Base-by-base conservation (phyloP, 495 filamentous ascomycete species). In the Lichina pygmaea region DNA sequence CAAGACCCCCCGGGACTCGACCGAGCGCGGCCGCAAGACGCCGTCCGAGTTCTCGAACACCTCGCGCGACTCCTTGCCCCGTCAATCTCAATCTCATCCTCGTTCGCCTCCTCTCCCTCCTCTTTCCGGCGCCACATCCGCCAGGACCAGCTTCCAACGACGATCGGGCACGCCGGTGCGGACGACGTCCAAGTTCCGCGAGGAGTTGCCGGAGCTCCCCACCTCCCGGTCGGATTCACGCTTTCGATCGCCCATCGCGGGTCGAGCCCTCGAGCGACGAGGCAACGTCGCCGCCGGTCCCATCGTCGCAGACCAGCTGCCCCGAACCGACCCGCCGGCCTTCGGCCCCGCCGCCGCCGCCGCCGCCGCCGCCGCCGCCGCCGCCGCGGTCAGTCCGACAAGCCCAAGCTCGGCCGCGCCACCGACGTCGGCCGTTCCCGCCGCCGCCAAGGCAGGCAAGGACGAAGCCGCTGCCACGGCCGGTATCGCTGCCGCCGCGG, bases 111-210 rank as follows among this genome's bases (percentile, higher is more conserved):
- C 24, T 24, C 24, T 24, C 24, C 24, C 24, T 4, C 4, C 24
- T 24, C 24, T 60, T 66, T 12, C 63, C 68, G 0, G 60, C 65
- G 48, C 57, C 53, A 36, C 24, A 24, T 24, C 24, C 24, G 62
- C 60, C 48, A 58, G 58, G 40, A 52, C 49, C 44, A 52, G 43
- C 36, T 50, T 55, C 24, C 43, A 52, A 34, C 47, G 51, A 33
- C 62, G 62, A 34, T 67, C 70, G 8, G 68, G 66, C 10, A 66
- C 66, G 1, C 72, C 84, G 7, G 72, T 74, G 49, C 75, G 83
- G 32, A 81, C 82, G 4, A 79, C 80, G 60, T 92, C 83, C 39
- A 86, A 82, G 42, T 94, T 94, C 64, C 72, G 75, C n/a, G 85
- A 94, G 57, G 84, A 93, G 56, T 70, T 94, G 12, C 83, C 81